phyloP scores from a whole-genome alignment of 495 filamentous ascomycete genomes.

The Tricharina praecox region DNA sequence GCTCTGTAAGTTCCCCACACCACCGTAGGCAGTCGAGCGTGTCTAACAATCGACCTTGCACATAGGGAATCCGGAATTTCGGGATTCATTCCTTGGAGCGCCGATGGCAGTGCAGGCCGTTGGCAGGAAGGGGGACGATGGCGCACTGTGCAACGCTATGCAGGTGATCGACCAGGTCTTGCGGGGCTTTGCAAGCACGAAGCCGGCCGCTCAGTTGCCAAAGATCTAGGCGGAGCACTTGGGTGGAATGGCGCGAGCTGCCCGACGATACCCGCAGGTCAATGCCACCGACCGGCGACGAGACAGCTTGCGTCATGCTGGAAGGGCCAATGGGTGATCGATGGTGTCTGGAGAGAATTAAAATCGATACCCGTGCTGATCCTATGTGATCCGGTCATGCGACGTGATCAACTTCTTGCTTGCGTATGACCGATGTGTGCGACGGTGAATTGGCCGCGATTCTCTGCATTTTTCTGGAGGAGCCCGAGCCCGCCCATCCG shows the following conservation, averaged over 20 bases:
- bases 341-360: neutral
- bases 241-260: too few species aligned
- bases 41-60: slow-evolving; percentile 33
- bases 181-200: too few species aligned
- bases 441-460: too few species aligned
- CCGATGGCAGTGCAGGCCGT: slow-evolving; percentile 41
- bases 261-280: neutral
- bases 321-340: neutral
- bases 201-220: too few species aligned
- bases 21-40: slow-evolving; percentile 31
- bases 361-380: too few species aligned
- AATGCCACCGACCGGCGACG: neutral
- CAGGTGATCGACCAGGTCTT: slow-evolving; percentile 19
- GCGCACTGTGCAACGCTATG: slow-evolving; percentile 29
- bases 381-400: too few species aligned
- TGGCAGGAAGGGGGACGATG: slow-evolving; percentile 32
- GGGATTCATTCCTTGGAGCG: slow-evolving; percentile 29
- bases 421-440: too few species aligned
- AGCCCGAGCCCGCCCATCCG: too few species aligned
- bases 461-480: too few species aligned
- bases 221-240: too few species aligned
- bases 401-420: too few species aligned
- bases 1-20: slow-evolving; percentile 27
- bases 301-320: neutral
- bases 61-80: slow-evolving; percentile 29